Conservation (phyloP, 140 eudicot species). For the Senecio squalidus region DNA sequence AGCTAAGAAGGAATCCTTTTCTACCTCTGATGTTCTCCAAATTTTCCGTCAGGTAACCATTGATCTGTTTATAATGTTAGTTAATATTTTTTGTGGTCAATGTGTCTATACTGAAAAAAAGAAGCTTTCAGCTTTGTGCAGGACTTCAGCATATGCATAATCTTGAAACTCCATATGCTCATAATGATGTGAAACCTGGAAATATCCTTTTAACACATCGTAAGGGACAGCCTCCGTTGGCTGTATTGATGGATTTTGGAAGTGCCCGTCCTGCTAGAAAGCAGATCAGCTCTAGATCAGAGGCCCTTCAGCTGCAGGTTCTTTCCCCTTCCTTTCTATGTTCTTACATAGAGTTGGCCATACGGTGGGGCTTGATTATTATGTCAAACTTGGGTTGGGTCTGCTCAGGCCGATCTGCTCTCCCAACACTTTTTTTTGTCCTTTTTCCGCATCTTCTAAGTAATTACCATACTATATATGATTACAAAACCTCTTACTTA, state of each 20-base stretch:
- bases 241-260: conserved; percentile 91
- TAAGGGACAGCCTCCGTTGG: conserved; percentile 80
- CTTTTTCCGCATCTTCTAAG: too few relatives aligned
- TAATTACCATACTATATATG: too few relatives aligned
- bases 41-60: conserved; percentile 74
- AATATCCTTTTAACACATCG: conserved; percentile 59
- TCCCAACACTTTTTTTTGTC: too few relatives aligned
- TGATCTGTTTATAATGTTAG: neutral
- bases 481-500: too few relatives aligned
- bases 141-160: conserved; percentile 41
- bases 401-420: too few relatives aligned
- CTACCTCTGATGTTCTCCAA: conserved; percentile 84
- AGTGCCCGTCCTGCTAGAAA: conserved; percentile 86
- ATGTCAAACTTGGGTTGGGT: too few relatives aligned
- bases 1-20: conserved; percentile 74
- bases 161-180: conserved; percentile 40
- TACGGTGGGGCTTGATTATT: too few relatives aligned
- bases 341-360: too few relatives aligned
- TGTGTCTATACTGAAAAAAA: neutral
- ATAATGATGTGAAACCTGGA: conserved; percentile 40
- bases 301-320: conserved; percentile 92
- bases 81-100: neutral
- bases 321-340: neutral
- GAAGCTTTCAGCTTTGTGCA: conserved; percentile 42
- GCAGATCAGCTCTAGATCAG: conserved; percentile 78